Evolutionary conservation across 306 rosid genomes (phyloP), one percentile per base, ranked within the genome.

Genomic region (Betula pendula): DNA sequence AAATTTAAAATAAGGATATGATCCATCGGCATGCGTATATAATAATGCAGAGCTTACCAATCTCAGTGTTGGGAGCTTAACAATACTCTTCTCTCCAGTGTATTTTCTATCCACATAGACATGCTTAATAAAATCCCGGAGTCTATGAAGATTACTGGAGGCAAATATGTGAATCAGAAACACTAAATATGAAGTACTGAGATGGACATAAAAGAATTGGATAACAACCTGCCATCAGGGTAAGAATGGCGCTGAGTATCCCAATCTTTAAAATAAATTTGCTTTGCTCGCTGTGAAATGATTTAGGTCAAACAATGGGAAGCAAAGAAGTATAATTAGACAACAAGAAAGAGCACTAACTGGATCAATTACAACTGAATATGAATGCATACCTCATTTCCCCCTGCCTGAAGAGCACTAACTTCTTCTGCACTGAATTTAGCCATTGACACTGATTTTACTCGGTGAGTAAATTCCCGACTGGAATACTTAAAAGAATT

Each of bases 401-500:
- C 99, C n/a, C 96, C 97, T 12, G 90, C 85, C 82, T 92, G 94
- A 80, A 92, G 96, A 71, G 97, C 90, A 74, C 59, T 52, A 22
- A 91, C 97, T 85, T 95, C 99, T 77, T 92, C 97, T 9, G 77
- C 72, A 53, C 73, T 83, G 76, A 95, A 91, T 77, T 92, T 92
- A 31, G 99, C 92, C 89, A 92, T 83, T 27, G 99, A 95, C 42
- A 92, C 85, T 70, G 99, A 95, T 83, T 95, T 95, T 44, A 95
- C 92, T 80, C 99, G 81, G 50, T 95, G 99, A 16, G 92, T 92
- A 48, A 92, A 92, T 75, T 95, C 99, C 62, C 97, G 96, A 80
- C 99, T 95, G 90, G 16, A 81, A 78, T 71, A 71, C 55, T 58
- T 42, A 58, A 4, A 84, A 70, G 58, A 48, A n/a, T 72, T 35